Base-by-base conservation (phyloP, 148 eudicot species). In the Nepenthes gracilis region DNA sequence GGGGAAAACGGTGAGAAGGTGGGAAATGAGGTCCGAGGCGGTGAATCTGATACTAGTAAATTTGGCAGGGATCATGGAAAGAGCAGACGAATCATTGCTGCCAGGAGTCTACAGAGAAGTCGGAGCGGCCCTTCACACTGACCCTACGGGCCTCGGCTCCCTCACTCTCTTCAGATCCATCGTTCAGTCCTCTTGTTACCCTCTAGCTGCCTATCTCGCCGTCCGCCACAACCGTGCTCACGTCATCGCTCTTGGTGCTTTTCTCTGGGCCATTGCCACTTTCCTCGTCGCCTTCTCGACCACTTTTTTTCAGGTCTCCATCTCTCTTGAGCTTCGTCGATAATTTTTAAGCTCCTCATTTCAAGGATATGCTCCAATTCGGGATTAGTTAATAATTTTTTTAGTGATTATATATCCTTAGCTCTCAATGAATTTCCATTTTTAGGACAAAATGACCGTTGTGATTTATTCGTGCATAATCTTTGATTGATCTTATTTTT, bases 71-170 rank as follows among this genome's bases (percentile, higher is more conserved):
- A 81, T 81, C 7, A 77, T 81, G 85, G 85, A 81, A 51, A 74
- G 72, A 36, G 85, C 81, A 35, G 85, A 81, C 58, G 85, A 81
- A 55, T 64, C 81, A 1, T 60, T 81, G 40, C 64, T 81, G 1
- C 85, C 85, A 10, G 85, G 72, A n/a, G 85, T 81, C 1, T 81
- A 81, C 77, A 77, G 74, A 50, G 85, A 81, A 66, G 75, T 81
- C 1, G 85, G 85, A 0, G 68, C 77, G 14, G 81, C 70, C 1
- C 77, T 81, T 9, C 77, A 74, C 63, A 58, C 82, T 9, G 78
- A 62, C 36, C 85, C 85, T 1, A 72, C 85, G 5, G 66, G 82
- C 2, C 61, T 81, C 43, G 85, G 85, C 10, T 66, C 77, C 0
- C 56, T 81, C 4, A 81, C 85, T 13, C 77, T 77, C 5, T 75